Evolutionary conservation across 140 eudicot species (phyloP).

Genomic region (Senecio squalidus): DNA sequence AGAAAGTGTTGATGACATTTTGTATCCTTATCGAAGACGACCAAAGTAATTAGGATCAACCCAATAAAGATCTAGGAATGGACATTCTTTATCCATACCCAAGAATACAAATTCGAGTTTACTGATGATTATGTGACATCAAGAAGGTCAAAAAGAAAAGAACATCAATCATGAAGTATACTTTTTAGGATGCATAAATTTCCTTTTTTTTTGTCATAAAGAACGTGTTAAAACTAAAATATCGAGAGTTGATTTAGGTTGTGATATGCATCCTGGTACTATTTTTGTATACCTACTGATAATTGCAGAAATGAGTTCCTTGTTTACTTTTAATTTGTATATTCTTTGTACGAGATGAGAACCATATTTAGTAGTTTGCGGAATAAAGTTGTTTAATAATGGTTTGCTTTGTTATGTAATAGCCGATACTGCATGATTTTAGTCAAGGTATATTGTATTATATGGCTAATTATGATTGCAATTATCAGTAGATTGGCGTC

Average conservation of each 20-base stretch:
- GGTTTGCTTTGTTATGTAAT: too few species aligned
- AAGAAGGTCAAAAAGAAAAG: slow-evolving; percentile 2
- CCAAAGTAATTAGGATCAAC: slow-evolving; percentile 58
- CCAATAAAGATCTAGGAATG: background rate
- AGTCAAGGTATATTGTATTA: background rate
- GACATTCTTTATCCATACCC: slow-evolving; percentile 20
- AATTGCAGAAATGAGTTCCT: slow-evolving; percentile 26
- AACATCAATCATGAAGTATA: slow-evolving; percentile 10
- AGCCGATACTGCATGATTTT: too few species aligned
- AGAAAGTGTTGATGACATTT: slow-evolving; percentile 65
- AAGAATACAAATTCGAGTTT: slow-evolving; percentile 5
- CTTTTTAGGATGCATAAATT: slow-evolving; percentile 19
- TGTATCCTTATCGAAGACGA: slow-evolving; percentile 68
- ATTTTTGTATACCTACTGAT: slow-evolving; percentile 20
- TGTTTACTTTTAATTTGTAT: slow-evolving; percentile 15
- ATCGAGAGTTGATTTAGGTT: slow-evolving; percentile 9
- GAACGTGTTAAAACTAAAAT: slow-evolving; percentile 19
- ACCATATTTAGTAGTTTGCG: background rate
- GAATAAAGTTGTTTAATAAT: background rate
- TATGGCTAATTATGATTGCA: background rate
- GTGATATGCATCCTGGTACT: slow-evolving; percentile 24
- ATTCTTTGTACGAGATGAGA: background rate
- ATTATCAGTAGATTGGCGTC: background rate
- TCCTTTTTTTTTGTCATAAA: slow-evolving; percentile 11
- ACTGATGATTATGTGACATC: slow-evolving; percentile 9